These are phyloP conservation scores for Cyclospora cayetanensis DNA, from an alignment of 169 alveolate species.

Conservation along the genomic window DNA sequence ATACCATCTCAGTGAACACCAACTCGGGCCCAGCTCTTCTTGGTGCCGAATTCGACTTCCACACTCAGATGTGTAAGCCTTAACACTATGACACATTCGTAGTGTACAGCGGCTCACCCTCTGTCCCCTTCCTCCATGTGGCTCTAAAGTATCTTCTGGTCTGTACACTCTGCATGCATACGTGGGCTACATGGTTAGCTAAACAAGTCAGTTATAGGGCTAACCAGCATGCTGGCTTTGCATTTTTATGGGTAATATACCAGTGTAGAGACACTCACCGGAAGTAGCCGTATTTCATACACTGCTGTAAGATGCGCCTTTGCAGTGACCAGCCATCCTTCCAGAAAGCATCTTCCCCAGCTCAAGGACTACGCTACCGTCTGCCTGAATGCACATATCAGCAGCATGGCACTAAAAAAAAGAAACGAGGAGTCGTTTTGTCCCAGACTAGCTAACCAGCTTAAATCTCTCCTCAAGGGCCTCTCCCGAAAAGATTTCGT, in stretches of 20 bases:
- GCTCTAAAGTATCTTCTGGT: not conserved
- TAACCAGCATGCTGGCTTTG: no score
- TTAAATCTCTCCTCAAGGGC: not conserved
- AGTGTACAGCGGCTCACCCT: no score
- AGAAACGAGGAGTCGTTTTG: not conserved
- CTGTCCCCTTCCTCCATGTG: not conserved
- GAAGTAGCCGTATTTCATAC: no score
- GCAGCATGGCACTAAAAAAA: not conserved
- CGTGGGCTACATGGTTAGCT: no score
- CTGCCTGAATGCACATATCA: conserved; percentile 59
- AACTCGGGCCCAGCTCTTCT: not conserved
- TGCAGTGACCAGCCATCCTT: conserved; percentile 48
- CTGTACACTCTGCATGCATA: no score
- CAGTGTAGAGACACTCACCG: no score
- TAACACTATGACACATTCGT: not conserved
- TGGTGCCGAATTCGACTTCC: conserved; percentile 45
- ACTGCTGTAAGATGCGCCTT: not conserved
- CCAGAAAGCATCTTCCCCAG: conserved; percentile 12
- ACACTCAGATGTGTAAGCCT: conserved; percentile 22
- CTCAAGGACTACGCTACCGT: conserved; percentile 15
- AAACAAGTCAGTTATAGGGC: no score
- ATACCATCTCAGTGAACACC: not conserved
- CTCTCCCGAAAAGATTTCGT: not conserved
- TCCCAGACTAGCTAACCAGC: not conserved
- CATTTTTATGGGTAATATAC: no score